Conservation (phyloP, 305 asterid species). For the Caryopteris hybrid region DNA sequence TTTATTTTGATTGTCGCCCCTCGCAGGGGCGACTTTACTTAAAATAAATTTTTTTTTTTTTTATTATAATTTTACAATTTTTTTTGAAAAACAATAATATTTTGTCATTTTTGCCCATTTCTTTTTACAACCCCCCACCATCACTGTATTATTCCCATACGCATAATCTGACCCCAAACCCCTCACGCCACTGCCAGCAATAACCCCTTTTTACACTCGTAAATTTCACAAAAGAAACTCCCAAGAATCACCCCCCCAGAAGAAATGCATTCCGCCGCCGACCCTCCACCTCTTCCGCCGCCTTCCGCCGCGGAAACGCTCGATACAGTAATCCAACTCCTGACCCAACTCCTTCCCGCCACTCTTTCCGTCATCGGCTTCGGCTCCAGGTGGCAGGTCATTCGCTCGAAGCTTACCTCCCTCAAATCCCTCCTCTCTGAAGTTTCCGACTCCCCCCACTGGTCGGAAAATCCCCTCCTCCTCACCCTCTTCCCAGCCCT, state of each 20-base stretch:
- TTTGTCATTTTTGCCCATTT: no score
- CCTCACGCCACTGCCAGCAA: slow-evolving; percentile 16
- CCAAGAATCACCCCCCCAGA: neutral
- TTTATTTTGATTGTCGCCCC: no score
- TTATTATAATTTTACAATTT: no score
- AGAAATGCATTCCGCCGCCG: slow-evolving; percentile 37
- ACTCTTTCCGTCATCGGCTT: slow-evolving; percentile 47
- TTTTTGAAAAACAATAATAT: no score
- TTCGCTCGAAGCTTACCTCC: slow-evolving; percentile 53
- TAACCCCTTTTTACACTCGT: slow-evolving; percentile 13
- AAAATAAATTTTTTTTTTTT: no score
- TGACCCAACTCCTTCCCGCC: slow-evolving; percentile 40
- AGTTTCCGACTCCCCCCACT: slow-evolving; percentile 56
- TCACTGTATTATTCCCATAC: neutral
- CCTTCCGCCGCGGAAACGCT: slow-evolving; percentile 39
- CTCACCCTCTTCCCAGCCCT: slow-evolving; percentile 48
- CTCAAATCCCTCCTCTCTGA: slow-evolving; percentile 40
- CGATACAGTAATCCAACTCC: slow-evolving; percentile 25
- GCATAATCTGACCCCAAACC: slow-evolving; percentile 5
- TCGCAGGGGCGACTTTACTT: no score
- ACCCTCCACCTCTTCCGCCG: slow-evolving; percentile 30
- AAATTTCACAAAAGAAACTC: slow-evolving; percentile 18
- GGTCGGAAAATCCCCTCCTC: slow-evolving; percentile 64
- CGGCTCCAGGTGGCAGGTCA: slow-evolving; percentile 61
- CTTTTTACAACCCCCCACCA: neutral